phyloP scores from a whole-genome alignment of 2,329 filamentous ascomycete genomes.

The Penicillium sp. region DNA sequence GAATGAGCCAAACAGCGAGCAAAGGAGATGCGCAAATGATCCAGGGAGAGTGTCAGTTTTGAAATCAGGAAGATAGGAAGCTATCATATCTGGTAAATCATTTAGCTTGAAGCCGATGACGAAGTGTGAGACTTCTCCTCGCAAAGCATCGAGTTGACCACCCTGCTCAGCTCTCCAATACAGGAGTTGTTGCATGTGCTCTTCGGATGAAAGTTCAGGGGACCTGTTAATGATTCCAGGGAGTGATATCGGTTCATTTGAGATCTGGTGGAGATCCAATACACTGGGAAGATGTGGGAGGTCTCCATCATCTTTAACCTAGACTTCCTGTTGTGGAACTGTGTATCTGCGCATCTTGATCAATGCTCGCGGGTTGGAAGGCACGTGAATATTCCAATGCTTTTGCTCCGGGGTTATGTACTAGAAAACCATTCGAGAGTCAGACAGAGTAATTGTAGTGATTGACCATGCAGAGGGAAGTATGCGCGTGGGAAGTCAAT shows the following conservation, averaged over 20 bases:
- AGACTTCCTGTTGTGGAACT: background rate
- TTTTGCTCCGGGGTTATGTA: background rate
- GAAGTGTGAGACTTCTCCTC: background rate
- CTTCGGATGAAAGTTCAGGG: background rate
- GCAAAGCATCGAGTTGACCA: background rate
- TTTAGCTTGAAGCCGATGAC: background rate
- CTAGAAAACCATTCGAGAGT: background rate
- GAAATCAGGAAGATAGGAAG: background rate
- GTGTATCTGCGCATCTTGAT: background rate
- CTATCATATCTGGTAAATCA: background rate
- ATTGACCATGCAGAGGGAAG: background rate
- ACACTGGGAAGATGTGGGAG: background rate
- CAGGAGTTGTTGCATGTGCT: background rate
- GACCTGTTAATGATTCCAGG: background rate
- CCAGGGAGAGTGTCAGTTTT: background rate
- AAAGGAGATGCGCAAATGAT: background rate
- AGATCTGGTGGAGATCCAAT: background rate
- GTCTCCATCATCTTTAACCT: background rate
- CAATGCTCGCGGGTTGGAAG: background rate
- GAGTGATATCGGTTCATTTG: background rate
- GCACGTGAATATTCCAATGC: background rate
- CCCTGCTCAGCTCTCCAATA: background rate
- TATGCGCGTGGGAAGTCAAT: background rate
- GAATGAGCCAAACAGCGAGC: background rate
- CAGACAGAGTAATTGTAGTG: background rate